Conservation (phyloP, 306 rosid genomes). For the Sicyos baderoa region DNA sequence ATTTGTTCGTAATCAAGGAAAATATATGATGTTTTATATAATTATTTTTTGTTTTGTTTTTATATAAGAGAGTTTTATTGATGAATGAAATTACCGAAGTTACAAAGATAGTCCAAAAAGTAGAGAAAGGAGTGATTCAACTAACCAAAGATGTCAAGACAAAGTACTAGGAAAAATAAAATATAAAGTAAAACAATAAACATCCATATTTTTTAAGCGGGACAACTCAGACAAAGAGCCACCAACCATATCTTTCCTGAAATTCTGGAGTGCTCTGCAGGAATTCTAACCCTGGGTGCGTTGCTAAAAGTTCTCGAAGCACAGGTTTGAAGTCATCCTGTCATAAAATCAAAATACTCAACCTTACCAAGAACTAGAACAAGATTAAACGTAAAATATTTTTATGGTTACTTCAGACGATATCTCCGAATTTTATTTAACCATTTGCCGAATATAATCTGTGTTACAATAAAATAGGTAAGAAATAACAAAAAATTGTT, state of each 20-base stretch:
- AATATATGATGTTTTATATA: background rate
- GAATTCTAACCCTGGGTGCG: slow-evolving; percentile 97
- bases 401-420: slow-evolving; percentile 2
- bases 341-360: slow-evolving; percentile 7
- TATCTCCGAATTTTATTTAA: background rate
- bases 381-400: background rate
- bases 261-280: slow-evolving; percentile 97
- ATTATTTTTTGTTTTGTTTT: background rate
- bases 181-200: background rate
- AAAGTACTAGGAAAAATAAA: background rate
- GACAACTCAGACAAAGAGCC: slow-evolving; percentile 19
- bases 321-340: slow-evolving; percentile 98
- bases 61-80: background rate
- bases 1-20: background rate
- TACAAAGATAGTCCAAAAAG: background rate
- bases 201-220: background rate
- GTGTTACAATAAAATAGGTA: background rate
- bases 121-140: background rate
- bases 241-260: slow-evolving; percentile 99
- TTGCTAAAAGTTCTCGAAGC: slow-evolving; percentile 87
- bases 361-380: background rate
- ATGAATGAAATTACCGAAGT: slow-evolving; percentile 3
- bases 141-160: background rate
- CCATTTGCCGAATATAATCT: background rate
- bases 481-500: background rate